These are phyloP conservation scores for Ogataea hybrid DNA, from an alignment of 1,139 yeast species.

Conservation along the genomic window DNA sequence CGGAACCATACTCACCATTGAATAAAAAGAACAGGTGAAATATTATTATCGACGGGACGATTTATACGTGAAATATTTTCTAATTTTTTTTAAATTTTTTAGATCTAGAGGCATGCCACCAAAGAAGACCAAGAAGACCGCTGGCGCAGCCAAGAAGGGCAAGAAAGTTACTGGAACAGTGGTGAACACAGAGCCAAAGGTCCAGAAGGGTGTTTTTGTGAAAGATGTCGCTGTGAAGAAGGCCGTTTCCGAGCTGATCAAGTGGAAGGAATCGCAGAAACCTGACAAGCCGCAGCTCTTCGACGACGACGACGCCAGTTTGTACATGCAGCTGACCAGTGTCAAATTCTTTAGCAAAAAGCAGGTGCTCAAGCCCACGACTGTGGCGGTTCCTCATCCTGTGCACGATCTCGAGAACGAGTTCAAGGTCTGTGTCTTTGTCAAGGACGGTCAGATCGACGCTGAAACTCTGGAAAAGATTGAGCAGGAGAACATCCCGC, in stretches of 20 bases:
- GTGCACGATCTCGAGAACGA: slow-evolving; percentile 45
- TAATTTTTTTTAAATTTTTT: slow-evolving; percentile 4
- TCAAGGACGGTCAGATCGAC: slow-evolving; percentile 65
- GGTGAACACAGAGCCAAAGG: slow-evolving; percentile 5
- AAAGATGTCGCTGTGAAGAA: slow-evolving; percentile 32
- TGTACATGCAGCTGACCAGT: slow-evolving; percentile 60
- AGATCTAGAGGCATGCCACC: slow-evolving; percentile 20
- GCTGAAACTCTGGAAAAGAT: slow-evolving; percentile 59
- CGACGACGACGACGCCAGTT: slow-evolving; percentile 44
- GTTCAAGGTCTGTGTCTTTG: slow-evolving; percentile 66
- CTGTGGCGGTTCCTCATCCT: slow-evolving; percentile 54
- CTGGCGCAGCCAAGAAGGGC: slow-evolving; percentile 14
- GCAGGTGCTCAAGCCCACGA: slow-evolving; percentile 71
- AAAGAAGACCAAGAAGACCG: slow-evolving; percentile 17
- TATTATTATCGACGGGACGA: slow-evolving; percentile 6
- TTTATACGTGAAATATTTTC: slow-evolving; percentile 3
- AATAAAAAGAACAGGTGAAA: not conserved
- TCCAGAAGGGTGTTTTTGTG: slow-evolving; percentile 9
- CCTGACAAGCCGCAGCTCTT: slow-evolving; percentile 46
- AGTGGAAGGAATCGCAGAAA: slow-evolving; percentile 39
- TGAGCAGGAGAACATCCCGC: slow-evolving; percentile 52
- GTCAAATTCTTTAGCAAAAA: slow-evolving; percentile 62
- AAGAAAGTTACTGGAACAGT: slow-evolving; percentile 10
- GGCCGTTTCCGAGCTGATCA: slow-evolving; percentile 53
- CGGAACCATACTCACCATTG: slow-evolving; percentile 4